Evolutionary conservation across 345 rosid species (phyloP), one percentile per base, ranked within the genome.

Genomic region (Combretum micranthum): DNA sequence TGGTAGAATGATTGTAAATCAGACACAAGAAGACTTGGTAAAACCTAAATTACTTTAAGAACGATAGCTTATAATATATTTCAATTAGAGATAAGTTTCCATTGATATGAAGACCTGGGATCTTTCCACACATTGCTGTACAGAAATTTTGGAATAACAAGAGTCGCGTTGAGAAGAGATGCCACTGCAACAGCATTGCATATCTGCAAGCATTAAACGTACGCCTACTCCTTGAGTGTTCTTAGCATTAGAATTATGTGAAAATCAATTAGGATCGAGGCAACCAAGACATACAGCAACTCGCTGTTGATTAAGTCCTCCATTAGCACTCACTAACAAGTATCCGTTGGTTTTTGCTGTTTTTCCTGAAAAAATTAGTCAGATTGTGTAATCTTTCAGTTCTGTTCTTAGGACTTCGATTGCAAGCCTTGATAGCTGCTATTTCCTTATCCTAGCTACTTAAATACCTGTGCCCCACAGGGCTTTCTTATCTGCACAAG

Each of bases 81-180:
- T 1, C 9, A 32, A 1, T 32, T 7, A 11, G 39, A 32, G 9
- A 7, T 4, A 32, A 32, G 39, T 32, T 32, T 32, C 39, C 9
- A 44, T 49, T 43, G 53, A 55, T 62, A 66, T 17, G 48, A 77
- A 56, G 70, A 88, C 96, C 96, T 92, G 2, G 97, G 94, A 80
- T 92, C 98, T 68, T 81, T 88, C 98, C 97, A 88, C n/a, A 88
- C 95, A 60, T 83, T 92, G 83, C 98, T 92, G 80, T 88, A 88
- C 46, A 86, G 87, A 73, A 92, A 88, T 75, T 67, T 77, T 12
- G 98, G 98, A 64, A 86, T 68, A 68, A 83, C 80, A 53, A 92
- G 72, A 53, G 89, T 83, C 19, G 95, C 90, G 4, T 92, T 83
- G 16, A 92, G 93, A 53, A 86, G 69, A 52, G 83, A 75, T 20